These are phyloP conservation scores for Ceratocystis cacaofunesta DNA, from an alignment of 2,329 filamentous ascomycete genomes.

Conservation along the genomic window DNA sequence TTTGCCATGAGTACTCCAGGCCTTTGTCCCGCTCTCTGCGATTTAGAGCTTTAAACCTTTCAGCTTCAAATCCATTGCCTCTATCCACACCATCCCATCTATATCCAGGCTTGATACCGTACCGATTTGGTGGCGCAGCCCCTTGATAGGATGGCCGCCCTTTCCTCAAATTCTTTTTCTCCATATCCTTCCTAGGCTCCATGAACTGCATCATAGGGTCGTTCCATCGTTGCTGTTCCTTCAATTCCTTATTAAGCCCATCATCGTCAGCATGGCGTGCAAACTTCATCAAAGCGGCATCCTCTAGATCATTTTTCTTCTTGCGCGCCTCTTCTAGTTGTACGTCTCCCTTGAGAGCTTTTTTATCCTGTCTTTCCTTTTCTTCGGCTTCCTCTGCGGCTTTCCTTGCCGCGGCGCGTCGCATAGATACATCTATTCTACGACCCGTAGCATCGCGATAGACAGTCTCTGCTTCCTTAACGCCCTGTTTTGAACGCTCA, in stretches of 20 bases:
- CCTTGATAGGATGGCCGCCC: conserved; percentile 60
- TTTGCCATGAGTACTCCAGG: conserved; percentile 87
- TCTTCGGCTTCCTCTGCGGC: conserved; percentile 52
- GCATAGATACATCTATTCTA: conserved; percentile 87
- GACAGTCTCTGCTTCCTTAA: conserved; percentile 52
- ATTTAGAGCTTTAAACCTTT: conserved; percentile 83
- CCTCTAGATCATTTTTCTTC: conserved; percentile 53
- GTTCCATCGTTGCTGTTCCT: conserved; percentile 68
- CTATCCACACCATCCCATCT: conserved; percentile 95
- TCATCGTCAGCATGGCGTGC: conserved; percentile 72
- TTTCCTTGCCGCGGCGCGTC: conserved; percentile 69
- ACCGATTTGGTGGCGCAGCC: conserved; percentile 73
- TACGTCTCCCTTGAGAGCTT: conserved; percentile 69
- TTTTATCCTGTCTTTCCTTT: conserved; percentile 50
- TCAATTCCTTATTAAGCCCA: conserved; percentile 72
- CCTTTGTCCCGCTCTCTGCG: conserved; percentile 59
- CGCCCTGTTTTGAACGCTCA: conserved; percentile 26
- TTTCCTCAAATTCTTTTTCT: conserved; percentile 24
- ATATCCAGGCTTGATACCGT: conserved; percentile 83
- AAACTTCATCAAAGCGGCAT: conserved; percentile 69
- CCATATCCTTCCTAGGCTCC: conserved; percentile 31
- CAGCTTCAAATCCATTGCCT: conserved; percentile 80
- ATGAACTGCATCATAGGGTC: conserved; percentile 82
- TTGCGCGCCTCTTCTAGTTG: conserved; percentile 55
- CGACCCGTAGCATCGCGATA: conserved; percentile 90